Evolutionary conservation across 345 rosid genomes (phyloP).

Genomic region (Combretum micranthum): DNA sequence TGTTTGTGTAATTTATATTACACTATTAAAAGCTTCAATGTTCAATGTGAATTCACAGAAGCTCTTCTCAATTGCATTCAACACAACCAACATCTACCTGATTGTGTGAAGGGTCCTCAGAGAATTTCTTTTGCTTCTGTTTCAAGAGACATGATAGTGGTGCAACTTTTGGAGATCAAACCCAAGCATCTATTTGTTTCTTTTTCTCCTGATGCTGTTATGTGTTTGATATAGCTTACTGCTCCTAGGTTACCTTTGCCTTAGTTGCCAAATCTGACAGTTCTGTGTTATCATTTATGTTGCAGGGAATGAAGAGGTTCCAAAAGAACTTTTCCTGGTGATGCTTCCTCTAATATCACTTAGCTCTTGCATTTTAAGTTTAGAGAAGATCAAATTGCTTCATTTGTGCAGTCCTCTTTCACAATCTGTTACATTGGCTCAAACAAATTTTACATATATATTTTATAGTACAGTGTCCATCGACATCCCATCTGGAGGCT

Average conservation of each 20-base stretch:
- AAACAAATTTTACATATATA: conserved; percentile 1
- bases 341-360: conserved; percentile 8
- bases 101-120: too few relatives aligned
- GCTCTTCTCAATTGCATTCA: too few relatives aligned
- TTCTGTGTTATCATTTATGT: conserved; percentile 19
- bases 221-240: too few relatives aligned
- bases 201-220: too few relatives aligned
- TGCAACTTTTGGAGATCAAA: too few relatives aligned
- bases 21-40: too few relatives aligned
- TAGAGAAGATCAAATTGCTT: not conserved
- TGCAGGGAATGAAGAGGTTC: conserved; percentile 79
- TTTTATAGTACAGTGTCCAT: conserved; percentile 46
- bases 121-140: too few relatives aligned
- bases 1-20: too few relatives aligned
- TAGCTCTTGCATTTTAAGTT: not conserved
- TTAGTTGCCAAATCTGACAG: conserved; percentile 9
- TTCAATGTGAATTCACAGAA: too few relatives aligned
- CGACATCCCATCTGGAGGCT: conserved; percentile 94
- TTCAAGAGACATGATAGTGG: too few relatives aligned
- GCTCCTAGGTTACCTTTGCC: not conserved
- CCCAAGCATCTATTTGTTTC: too few relatives aligned
- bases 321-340: conserved; percentile 62
- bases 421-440: not conserved
- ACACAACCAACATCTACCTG: too few relatives aligned
- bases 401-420: not conserved